phyloP scores from a whole-genome alignment of 1,139 yeast genomes.

The Magnusiomyces suaveolens region DNA sequence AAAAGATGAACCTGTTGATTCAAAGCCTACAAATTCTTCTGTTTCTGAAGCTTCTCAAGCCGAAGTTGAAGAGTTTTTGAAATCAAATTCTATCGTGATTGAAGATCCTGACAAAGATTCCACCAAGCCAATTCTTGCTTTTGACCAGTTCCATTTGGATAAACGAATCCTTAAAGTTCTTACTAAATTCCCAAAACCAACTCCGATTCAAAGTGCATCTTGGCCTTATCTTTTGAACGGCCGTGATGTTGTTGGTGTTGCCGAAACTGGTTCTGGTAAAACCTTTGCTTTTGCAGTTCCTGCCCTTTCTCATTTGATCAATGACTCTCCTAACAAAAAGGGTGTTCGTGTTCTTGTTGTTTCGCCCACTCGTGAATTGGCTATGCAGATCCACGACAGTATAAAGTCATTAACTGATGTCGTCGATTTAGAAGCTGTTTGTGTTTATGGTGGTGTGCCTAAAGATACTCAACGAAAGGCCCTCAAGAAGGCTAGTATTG shows the following conservation, averaged over 20 bases:
- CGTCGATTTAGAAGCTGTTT: slow-evolving; percentile 60
- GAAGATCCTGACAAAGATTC: slow-evolving; percentile 50
- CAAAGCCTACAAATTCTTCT: not conserved
- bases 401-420: slow-evolving; percentile 55
- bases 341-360: slow-evolving; percentile 73
- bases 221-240: slow-evolving; percentile 87
- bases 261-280: slow-evolving; percentile 97
- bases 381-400: slow-evolving; percentile 86
- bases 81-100: slow-evolving; percentile 66
- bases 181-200: slow-evolving; percentile 72
- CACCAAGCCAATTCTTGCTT: slow-evolving; percentile 62
- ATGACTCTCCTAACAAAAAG: slow-evolving; percentile 22
- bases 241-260: slow-evolving; percentile 91
- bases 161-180: slow-evolving; percentile 48
- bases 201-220: slow-evolving; percentile 93
- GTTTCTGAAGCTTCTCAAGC: slow-evolving; percentile 34
- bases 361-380: slow-evolving; percentile 96
- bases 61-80: slow-evolving; percentile 52
- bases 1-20: slow-evolving; percentile 23
- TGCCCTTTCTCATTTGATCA: slow-evolving; percentile 60
- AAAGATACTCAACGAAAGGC: slow-evolving; percentile 79
- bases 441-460: slow-evolving; percentile 96
- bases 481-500: slow-evolving; percentile 57
- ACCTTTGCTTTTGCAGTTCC: slow-evolving; percentile 98
- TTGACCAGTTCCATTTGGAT: slow-evolving; percentile 52